A percentile compares a stretch with the other conserved stretches of the same genome.
Conservation (phyloP, 768 basidiomycete genomes). For the Termitomyces sp. region DNA sequence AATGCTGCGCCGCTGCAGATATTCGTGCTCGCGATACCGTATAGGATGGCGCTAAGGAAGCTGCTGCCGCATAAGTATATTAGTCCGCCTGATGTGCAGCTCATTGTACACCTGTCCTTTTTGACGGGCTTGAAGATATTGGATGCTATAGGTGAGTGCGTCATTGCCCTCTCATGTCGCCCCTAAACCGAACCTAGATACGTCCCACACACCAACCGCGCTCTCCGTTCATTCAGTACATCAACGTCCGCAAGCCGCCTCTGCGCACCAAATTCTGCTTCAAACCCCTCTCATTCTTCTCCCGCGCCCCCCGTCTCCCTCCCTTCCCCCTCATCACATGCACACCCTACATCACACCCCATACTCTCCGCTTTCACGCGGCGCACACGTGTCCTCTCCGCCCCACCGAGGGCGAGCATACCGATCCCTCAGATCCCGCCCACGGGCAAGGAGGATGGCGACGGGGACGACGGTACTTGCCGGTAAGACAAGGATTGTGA, state of each 20-base stretch:
- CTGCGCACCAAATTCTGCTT: constrained; percentile 54
- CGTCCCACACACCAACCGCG: constrained; percentile 91
- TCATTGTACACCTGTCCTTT: constrained; percentile 67
- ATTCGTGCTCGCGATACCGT: constrained; percentile 63
- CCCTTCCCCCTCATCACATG: not conserved
- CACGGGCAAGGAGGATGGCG: constrained; percentile 22
- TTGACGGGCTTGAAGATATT: constrained; percentile 84
- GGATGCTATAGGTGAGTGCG: constrained; percentile 83
- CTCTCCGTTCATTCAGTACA: constrained; percentile 88
- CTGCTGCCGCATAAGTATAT: constrained; percentile 37
- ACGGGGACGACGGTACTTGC: too few species aligned
- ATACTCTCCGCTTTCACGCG: constrained; percentile 55
- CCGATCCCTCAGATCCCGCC: constrained; percentile 1
- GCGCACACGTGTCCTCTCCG: not conserved
- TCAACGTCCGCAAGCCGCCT: constrained; percentile 87
- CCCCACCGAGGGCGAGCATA: not conserved
- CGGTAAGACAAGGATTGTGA: not conserved
- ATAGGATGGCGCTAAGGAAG: constrained; percentile 44
- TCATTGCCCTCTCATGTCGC: too few species aligned
- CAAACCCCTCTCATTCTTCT: constrained; percentile 60
- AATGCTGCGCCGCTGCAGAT: constrained; percentile 54
- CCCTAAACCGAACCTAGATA: too few species aligned
- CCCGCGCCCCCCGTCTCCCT: constrained; percentile 30
- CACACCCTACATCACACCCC: constrained; percentile 31
- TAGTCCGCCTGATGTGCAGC: constrained; percentile 26